These are phyloP conservation scores for Aspergillus viridinutans DNA, from an alignment of 2,329 filamentous ascomycete genomes.

Conservation along the genomic window DNA sequence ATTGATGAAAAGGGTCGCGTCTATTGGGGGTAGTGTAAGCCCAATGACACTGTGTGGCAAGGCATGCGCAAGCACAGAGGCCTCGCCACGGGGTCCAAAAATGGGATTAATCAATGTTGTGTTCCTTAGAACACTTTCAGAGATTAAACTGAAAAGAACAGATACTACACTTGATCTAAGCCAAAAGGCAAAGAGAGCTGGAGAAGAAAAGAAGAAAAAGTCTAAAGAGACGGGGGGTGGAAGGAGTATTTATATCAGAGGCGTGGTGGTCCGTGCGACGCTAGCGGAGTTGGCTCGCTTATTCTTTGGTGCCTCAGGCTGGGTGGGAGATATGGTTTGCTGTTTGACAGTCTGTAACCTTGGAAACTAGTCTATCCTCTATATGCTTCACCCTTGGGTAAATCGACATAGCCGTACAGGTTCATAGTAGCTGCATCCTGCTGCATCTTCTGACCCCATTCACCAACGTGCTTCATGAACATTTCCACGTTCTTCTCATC, in stretches of 20 bases:
- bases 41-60: slow-evolving; percentile 65
- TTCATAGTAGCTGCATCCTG: slow-evolving; percentile 34
- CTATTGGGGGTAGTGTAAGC: slow-evolving; percentile 70
- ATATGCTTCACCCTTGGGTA: slow-evolving; percentile 1
- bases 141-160: slow-evolving; percentile 97
- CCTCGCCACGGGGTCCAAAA: slow-evolving; percentile 56
- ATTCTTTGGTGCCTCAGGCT: neutral
- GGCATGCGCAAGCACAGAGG: slow-evolving; percentile 72
- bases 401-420: slow-evolving; percentile 45
- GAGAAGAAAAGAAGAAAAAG: slow-evolving; percentile 41
- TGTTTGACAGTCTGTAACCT: neutral
- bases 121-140: slow-evolving; percentile 73
- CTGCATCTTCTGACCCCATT: slow-evolving; percentile 40
- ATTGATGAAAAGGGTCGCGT: slow-evolving; percentile 66
- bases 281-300: slow-evolving; percentile 1
- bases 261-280: slow-evolving; percentile 8
- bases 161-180: slow-evolving; percentile 94
- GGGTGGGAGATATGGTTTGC: neutral
- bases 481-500: slow-evolving; percentile 44
- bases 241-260: slow-evolving; percentile 26
- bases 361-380: neutral
- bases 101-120: slow-evolving; percentile 78
- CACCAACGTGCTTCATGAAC: slow-evolving; percentile 43
- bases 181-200: slow-evolving; percentile 54
- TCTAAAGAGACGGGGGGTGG: slow-evolving; percentile 22